Conservation (phyloP, 805 yeast genomes). For the Metschnikowia amazonensis region DNA sequence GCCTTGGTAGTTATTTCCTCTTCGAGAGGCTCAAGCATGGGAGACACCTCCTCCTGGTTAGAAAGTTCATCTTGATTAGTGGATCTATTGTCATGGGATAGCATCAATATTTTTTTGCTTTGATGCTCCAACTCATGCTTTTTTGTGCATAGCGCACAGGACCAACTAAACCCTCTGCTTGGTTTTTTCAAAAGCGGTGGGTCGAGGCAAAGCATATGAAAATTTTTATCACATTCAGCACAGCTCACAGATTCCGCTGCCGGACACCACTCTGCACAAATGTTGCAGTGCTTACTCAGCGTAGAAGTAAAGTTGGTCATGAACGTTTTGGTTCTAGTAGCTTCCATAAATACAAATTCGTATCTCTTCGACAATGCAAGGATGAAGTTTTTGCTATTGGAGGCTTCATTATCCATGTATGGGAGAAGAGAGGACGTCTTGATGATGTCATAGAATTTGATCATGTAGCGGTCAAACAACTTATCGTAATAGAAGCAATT, state of each 20-base stretch:
- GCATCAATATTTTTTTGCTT: slow-evolving; percentile 37
- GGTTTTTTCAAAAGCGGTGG: slow-evolving; percentile 83
- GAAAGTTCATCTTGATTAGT: slow-evolving; percentile 36
- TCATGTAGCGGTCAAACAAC: slow-evolving; percentile 81
- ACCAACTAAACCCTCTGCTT: slow-evolving; percentile 85
- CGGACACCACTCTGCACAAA: slow-evolving; percentile 84
- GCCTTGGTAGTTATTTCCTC: slow-evolving; percentile 6
- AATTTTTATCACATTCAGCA: slow-evolving; percentile 65
- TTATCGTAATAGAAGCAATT: slow-evolving; percentile 80
- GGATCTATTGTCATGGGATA: slow-evolving; percentile 40
- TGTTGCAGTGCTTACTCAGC: slow-evolving; percentile 52
- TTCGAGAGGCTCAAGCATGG: neutral
- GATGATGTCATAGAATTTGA: slow-evolving; percentile 73
- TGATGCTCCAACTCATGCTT: slow-evolving; percentile 46
- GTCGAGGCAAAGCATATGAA: slow-evolving; percentile 79
- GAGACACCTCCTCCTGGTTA: neutral
- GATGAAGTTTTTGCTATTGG: slow-evolving; percentile 57
- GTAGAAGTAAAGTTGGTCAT: slow-evolving; percentile 55
- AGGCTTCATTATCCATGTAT: slow-evolving; percentile 30
- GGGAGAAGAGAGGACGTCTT: slow-evolving; percentile 51
- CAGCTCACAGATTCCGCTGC: slow-evolving; percentile 71
- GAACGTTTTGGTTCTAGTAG: slow-evolving; percentile 59
- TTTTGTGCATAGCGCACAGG: slow-evolving; percentile 76
- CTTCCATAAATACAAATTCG: slow-evolving; percentile 71
- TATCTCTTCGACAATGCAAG: slow-evolving; percentile 63